phyloP scores from a whole-genome alignment of 108 stramenopile species.

The Cylindrotheca closterium region DNA sequence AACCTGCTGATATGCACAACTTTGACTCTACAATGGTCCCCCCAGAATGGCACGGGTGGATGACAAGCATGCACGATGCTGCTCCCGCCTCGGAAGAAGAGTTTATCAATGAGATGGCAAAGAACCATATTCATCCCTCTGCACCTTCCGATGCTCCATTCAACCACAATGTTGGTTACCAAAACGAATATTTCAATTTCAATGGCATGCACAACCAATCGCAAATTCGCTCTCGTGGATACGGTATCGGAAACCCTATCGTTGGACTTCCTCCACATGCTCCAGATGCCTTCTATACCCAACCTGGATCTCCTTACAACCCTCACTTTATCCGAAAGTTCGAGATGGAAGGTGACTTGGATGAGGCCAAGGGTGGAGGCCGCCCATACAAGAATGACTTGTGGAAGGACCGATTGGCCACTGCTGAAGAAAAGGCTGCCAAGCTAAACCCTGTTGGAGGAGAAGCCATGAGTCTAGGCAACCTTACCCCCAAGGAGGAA shows the following conservation, averaged over 20 bases:
- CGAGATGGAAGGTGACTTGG: constrained; percentile 77
- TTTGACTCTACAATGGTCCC: constrained; percentile 89
- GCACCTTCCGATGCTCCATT: constrained; percentile 70
- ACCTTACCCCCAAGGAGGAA: constrained; percentile 39
- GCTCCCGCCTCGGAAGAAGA: constrained; percentile 62
- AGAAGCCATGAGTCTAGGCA: constrained; percentile 7
- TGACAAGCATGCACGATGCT: constrained; percentile 87
- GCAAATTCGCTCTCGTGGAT: constrained; percentile 86
- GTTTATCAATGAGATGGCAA: constrained; percentile 36
- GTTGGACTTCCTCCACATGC: constrained; percentile 73
- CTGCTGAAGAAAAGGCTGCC: constrained; percentile 68
- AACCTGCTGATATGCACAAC: constrained; percentile 86
- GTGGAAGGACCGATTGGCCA: constrained; percentile 85
- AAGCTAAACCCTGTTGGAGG: constrained; percentile 23
- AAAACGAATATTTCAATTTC: constrained; percentile 70
- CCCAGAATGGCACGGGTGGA: constrained; percentile 96
- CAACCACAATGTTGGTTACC: constrained; percentile 76
- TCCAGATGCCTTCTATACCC: constrained; percentile 89
- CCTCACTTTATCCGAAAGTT: constrained; percentile 60
- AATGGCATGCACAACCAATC: constrained; percentile 83
- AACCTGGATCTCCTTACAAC: constrained; percentile 94
- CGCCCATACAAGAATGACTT: constrained; percentile 86
- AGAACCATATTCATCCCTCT: constrained; percentile 44
- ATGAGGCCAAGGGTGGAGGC: constrained; percentile 71
- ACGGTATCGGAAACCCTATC: constrained; percentile 82